Base-by-base conservation (phyloP, 2,329 filamentous ascomycete species). In the Didymella sp. region DNA sequence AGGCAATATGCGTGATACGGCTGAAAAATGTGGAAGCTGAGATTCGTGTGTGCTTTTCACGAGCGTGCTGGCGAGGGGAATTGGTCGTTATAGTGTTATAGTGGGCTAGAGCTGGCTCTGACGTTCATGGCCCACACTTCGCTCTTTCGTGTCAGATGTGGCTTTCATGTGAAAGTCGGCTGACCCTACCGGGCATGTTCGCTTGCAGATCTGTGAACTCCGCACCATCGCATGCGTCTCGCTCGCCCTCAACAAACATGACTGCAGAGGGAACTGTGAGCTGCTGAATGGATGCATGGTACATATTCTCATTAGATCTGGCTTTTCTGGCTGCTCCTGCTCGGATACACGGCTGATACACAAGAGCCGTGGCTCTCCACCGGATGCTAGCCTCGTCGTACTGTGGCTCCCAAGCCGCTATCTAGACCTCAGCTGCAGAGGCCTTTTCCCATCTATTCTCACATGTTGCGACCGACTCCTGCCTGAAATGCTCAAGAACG, bases 401-500 rank as follows among this genome's bases (percentile, higher is more conserved):
- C 51, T 40, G 49, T 57, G 55, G 55, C 63, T 59, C 38, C 43
- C 38, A 49, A 52, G 58, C 53, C 51, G 56, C 52, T 54, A 52
- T 64, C 60, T 58, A 58, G 51, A 56, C 52, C 51, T 62, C 59
- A 58, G 53, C 62, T 58, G 47, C 48, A 55, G 52, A 58, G 56
- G 62, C 56, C 60, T 63, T 68, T 62, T 64, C 55, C 57, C 59
- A 53, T 67, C 70, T 70, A 68, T 65, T 56, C 61, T 61, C 65
- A 60, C 54, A 63, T 67, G 61, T 59, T 61, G 60, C 65, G 62
- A 66, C 61, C 57, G 61, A 68, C 67, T 68, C 62, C 66, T 60
- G 68, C 68, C 64, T 59, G 57, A 70, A 71, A 71, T 73, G 70
- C 70, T 64, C 59, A 66, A 63, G 59, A 68, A 62, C 61, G 56